These are phyloP conservation scores for Scedosporium boydii DNA, from an alignment of 2,329 filamentous ascomycete genomes.

Conservation along the genomic window DNA sequence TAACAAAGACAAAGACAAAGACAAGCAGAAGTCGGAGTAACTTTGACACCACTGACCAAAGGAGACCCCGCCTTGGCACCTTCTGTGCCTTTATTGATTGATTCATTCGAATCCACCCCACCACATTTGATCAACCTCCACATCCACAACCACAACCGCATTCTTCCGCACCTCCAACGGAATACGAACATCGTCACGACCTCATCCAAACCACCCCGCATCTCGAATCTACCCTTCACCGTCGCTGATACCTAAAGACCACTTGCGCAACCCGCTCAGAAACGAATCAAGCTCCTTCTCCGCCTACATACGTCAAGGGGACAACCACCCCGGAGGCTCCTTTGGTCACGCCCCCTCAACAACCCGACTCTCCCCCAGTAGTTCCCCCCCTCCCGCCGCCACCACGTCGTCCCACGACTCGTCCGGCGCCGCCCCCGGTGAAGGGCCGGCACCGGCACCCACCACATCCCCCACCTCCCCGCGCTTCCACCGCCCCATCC, in stretches of 20 bases:
- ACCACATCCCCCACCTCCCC: conserved; percentile 20
- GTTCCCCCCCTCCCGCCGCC: not conserved
- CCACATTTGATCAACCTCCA: not conserved
- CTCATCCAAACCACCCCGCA: not conserved
- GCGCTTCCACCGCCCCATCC: conserved; percentile 40
- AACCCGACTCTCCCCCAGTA: not conserved
- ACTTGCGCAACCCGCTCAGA: not conserved
- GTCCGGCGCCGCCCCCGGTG: not conserved
- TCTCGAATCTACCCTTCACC: not conserved
- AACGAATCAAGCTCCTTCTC: not conserved
- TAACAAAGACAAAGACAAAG: too few species aligned
- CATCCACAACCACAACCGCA: too few species aligned
- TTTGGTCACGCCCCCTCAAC: not conserved
- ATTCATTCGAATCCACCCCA: not conserved
- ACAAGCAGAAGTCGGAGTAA: too few species aligned
- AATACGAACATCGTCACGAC: not conserved
- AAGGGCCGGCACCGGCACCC: not conserved
- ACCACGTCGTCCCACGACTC: conserved; percentile 3
- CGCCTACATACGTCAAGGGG: not conserved
- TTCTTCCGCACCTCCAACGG: not conserved
- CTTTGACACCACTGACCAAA: too few species aligned
- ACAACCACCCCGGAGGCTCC: not conserved
- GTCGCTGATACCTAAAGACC: not conserved
- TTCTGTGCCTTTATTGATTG: not conserved
- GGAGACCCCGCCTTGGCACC: not conserved